Conservation (phyloP, 2,329 filamentous ascomycete genomes). For the Dryadomyces sulphureus region DNA sequence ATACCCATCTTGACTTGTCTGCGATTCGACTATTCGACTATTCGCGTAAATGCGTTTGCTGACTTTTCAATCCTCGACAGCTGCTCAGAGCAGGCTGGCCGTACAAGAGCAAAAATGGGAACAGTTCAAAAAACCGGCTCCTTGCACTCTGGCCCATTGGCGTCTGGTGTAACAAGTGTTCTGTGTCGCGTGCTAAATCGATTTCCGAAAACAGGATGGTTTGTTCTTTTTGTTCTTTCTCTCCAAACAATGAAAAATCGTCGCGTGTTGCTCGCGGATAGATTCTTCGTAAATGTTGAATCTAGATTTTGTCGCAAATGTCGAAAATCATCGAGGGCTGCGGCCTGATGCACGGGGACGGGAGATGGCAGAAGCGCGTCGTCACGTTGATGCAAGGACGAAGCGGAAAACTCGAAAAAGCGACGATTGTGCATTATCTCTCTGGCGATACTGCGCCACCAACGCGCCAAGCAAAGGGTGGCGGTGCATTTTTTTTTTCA, state of each 20-base stretch:
- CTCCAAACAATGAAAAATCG: too few species aligned
- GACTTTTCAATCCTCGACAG: not conserved
- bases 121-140: not conserved
- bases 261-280: too few species aligned
- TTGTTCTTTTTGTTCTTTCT: too few species aligned
- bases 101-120: not conserved
- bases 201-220: too few species aligned
- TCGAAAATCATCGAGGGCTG: too few species aligned
- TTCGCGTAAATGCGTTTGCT: too few species aligned
- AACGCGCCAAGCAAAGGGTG: too few species aligned
- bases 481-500: not conserved
- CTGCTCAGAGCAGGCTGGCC: not conserved
- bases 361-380: not conserved
- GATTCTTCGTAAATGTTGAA: too few species aligned
- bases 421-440: not conserved
- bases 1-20: slow-evolving; percentile 60
- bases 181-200: not conserved
- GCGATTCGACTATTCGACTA: too few species aligned
- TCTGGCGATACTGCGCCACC: not conserved
- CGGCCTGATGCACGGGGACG: too few species aligned
- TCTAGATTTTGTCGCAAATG: too few species aligned
- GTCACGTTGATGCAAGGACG: not conserved
- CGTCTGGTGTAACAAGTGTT: not conserved
- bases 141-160: not conserved
- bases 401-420: not conserved